Base-by-base conservation (phyloP, 2,329 filamentous ascomycete genomes). In the Cordyceps cicadae region DNA sequence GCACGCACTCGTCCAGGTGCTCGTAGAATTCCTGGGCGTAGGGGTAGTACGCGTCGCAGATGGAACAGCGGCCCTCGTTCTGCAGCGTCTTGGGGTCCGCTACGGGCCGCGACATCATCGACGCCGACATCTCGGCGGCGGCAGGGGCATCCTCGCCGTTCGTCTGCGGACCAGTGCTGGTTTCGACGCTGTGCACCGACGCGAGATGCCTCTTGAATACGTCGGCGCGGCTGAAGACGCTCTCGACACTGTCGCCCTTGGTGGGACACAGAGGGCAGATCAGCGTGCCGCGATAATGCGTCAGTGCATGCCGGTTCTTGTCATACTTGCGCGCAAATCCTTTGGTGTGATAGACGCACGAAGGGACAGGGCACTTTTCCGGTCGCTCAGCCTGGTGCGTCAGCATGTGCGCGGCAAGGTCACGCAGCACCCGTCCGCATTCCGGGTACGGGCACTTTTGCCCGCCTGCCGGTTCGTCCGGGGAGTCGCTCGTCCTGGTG, bases 261-360 rank as follows among this genome's bases (percentile, higher is more conserved):
- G 88, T 91, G 0, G 92, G 91, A 67, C 94, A 97, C 74, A 97
- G 97, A 5, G 92, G 92, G 69, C 94, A 99, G 8, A 96, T 89
- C 92, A 97, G 97, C 15, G 91, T 97, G 9, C 93, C 93, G 74
- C 96, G 96, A 79, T 97, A 99, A 71, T 97, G 94, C 3, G 93
- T 97, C 64, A 97, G 76, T 1, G 93, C 96, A 71, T 99, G 94
- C 14, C 94, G 81, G 73, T 97, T 97, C 80, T 97, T 97, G 77
- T 97, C 94, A 71, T 97, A 99, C 74, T 97, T 59, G 55, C 55
- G 60, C 45, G 60, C 60, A 52, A 60, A 59, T 32, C 63, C 61
- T 52, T 63, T 61, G 19, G 45, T 56, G 32, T 62, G 54, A 49
- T 63, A 63, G 17, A 57, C 48, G 55, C 62, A 61, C 41, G 51